phyloP scores from a whole-genome alignment of 2,329 filamentous ascomycete genomes.

The Aspergillus ochraceoroseus region DNA sequence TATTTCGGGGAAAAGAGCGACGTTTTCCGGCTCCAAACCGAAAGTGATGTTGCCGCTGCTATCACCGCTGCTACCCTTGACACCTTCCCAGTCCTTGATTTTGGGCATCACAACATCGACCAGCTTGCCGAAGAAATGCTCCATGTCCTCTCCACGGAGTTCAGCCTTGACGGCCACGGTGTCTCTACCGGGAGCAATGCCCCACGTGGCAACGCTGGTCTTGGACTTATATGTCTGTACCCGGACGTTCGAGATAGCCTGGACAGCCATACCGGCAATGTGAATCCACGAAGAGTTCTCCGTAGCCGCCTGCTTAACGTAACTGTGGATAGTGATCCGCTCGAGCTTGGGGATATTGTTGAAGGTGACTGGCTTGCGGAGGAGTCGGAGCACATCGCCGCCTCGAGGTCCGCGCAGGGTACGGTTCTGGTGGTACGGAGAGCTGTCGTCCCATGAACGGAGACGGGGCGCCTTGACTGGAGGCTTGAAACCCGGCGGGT shows the following conservation, averaged over 20 bases:
- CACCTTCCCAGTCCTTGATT: conserved; percentile 92
- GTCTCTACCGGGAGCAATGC: conserved; percentile 64
- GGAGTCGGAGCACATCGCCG: conserved; percentile 52
- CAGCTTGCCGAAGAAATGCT: conserved; percentile 85
- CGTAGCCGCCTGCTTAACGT: conserved; percentile 62
- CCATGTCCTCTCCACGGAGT: conserved; percentile 72
- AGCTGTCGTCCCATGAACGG: conserved; percentile 80
- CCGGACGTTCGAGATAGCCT: conserved; percentile 76
- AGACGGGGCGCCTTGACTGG: conserved; percentile 60
- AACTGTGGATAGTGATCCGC: conserved; percentile 73
- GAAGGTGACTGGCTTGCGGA: conserved; percentile 62
- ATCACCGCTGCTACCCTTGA: conserved; percentile 74
- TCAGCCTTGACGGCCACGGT: conserved; percentile 69
- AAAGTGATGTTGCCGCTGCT: conserved; percentile 80
- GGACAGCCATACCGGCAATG: conserved; percentile 75
- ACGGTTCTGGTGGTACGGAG: conserved; percentile 90
- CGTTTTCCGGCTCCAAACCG: conserved; percentile 68
- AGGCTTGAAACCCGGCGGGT: conserved; percentile 66
- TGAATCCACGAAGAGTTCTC: conserved; percentile 71
- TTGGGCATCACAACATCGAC: conserved; percentile 85
- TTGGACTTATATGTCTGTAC: conserved; percentile 65
- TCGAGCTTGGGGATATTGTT: conserved; percentile 78
- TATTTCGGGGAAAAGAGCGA: conserved; percentile 85
- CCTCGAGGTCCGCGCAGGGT: conserved; percentile 80
- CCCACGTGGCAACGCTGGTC: conserved; percentile 69